Evolutionary conservation across 2,329 filamentous ascomycete species (phyloP), one percentile per base, ranked within the genome.

Genomic region (Fusarium zealandicum): DNA sequence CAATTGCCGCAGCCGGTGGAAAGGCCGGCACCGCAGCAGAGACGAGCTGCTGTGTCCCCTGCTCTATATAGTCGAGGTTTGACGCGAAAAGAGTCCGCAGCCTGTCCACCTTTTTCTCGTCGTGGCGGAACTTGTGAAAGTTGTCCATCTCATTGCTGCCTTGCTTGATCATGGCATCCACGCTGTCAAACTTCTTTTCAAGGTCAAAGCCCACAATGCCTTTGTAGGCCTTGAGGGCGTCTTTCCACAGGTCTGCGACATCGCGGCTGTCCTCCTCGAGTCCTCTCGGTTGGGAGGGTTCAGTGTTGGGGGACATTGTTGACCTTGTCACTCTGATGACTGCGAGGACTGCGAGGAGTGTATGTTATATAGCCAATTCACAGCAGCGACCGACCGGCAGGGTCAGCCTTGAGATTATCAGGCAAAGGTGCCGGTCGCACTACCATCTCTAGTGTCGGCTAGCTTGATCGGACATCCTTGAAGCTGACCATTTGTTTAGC

Each of bases 121-220:
- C 64, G 32, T 73, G 71, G 5, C 71, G 65, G 39, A 69, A 73
- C 20, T 67, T 66, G 48, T 66, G 63, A 38, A 73, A 73, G 38
- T 59, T 54, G 17, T 68, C 63, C 64, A 73, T 70, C 44, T 71
- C 61, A 5, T 63, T 45, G 10, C 59, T 66, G 20, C 65, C 67
- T 18, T 55, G 62, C 7, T 66, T 60, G 14, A 64, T 51, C 65
- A 71, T 67, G 18, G 43, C 61, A 12, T 68, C 40, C 12, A 67
- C 57, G 31, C 51, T 68, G 36, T 64, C 61, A 35, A 67, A 70
- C 37, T 71, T 68, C 38, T 52, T 64, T 22, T 70, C 57, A 5
- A 72, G 57, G 37, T 71, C 68, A 28, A 71, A 68, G 1, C 70
- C 70, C 22, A 70, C 65, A 14, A 72, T 69, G 31, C 70, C 69